Percentiles rank a stretch among this genome's conserved stretches.
Evolutionary conservation across 2,329 filamentous ascomycete genomes (phyloP).

Genomic region (Fusarium palustre): DNA sequence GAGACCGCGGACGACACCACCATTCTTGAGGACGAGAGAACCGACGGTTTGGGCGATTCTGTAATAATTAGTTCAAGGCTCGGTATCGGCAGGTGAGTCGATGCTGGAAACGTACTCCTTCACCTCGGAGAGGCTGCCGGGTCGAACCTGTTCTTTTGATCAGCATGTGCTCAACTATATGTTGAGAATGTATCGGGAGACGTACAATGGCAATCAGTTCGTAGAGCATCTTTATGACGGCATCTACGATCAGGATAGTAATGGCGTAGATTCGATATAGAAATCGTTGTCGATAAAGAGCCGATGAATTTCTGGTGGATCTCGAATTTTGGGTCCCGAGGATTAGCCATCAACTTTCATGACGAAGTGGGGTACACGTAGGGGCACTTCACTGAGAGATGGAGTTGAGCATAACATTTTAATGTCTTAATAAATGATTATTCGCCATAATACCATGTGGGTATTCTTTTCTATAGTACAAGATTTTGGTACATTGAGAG

Average conservation of each 20-base stretch:
- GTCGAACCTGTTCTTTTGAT: constrained; percentile 76
- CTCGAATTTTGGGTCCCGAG: constrained; percentile 48
- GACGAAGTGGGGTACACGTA: constrained; percentile 21
- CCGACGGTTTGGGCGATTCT: constrained; percentile 92
- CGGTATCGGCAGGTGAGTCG: constrained; percentile 1
- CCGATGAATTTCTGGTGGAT: constrained; percentile 43
- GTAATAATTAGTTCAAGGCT: constrained; percentile 22
- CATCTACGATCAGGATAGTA: constrained; percentile 44
- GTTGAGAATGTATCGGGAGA: constrained; percentile 31
- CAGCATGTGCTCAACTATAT: constrained; percentile 35
- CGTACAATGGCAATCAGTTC: constrained; percentile 95
- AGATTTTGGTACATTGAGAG: constrained; percentile 4
- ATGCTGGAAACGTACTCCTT: constrained; percentile 78
- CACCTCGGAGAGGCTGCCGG: constrained; percentile 88
- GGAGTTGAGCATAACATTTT: background rate
- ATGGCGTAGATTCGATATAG: constrained; percentile 31
- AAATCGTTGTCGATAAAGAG: constrained; percentile 25
- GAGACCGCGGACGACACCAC: constrained; percentile 91
- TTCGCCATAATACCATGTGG: constrained; percentile 20
- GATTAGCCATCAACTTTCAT: too few relatives aligned
- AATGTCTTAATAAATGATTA: background rate
- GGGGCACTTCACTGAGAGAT: background rate
- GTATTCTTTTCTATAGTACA: constrained; percentile 31
- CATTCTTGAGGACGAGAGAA: constrained; percentile 81
- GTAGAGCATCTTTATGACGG: constrained; percentile 81